phyloP scores from a whole-genome alignment of 495 filamentous ascomycete species.

The Penicillium daleae region DNA sequence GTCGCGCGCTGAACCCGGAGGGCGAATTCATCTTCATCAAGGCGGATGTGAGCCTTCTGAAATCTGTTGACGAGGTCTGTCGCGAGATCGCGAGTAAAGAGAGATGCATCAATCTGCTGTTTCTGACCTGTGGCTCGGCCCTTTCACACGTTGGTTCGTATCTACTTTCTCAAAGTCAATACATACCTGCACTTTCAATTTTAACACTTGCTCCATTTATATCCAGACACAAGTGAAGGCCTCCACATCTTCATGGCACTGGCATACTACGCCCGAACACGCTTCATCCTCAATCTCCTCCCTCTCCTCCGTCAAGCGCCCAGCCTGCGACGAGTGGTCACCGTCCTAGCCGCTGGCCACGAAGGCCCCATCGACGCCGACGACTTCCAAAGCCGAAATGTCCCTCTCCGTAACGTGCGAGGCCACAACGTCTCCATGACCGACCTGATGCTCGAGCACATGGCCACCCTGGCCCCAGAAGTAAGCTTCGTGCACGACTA shows the following conservation, averaged over 20 bases:
- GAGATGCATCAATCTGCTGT: constrained; percentile 62
- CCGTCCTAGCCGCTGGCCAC: constrained; percentile 53
- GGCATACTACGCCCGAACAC: constrained; percentile 64
- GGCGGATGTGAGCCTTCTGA: constrained; percentile 60
- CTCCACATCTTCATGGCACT: constrained; percentile 58
- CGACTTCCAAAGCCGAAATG: constrained; percentile 48
- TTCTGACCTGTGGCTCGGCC: constrained; percentile 39
- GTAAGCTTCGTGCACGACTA: constrained; percentile 16
- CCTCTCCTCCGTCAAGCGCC: constrained; percentile 55
- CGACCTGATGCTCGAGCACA: constrained; percentile 53
- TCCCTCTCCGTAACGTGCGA: constrained; percentile 16
- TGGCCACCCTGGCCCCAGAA: constrained; percentile 39
- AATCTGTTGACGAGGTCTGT: constrained; percentile 63
- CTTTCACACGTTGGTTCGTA: constrained; percentile 21
- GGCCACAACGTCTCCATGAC: constrained; percentile 50
- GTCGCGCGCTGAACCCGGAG: constrained; percentile 26
- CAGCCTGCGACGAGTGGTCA: constrained; percentile 60
- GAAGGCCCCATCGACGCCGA: constrained; percentile 55
- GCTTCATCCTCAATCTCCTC: constrained; percentile 66
- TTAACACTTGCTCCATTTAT: background rate
- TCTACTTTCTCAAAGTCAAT: background rate
- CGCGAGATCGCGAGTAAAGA: constrained; percentile 58
- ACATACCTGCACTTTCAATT: background rate
- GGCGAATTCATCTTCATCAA: constrained; percentile 57
- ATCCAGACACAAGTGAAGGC: constrained; percentile 59